Evolutionary conservation across 176 grass and related monocot species (phyloP), one percentile per base, ranked within the genome.

Genomic region (Phragmites australis): DNA sequence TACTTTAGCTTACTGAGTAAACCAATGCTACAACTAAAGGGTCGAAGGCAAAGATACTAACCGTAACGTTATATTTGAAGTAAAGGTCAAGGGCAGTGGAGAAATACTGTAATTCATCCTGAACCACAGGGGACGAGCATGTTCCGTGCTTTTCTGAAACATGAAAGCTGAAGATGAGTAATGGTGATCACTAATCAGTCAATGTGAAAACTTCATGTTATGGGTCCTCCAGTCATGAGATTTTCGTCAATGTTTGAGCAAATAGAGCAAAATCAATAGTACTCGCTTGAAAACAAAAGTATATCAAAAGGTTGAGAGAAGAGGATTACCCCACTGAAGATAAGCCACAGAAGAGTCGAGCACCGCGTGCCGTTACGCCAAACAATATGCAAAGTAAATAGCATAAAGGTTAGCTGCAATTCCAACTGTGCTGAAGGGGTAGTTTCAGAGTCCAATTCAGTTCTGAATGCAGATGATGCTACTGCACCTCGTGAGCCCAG

Each of bases 81-180:
- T 85, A 89, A 34, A 85, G 87, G 57, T 81, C 82, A 77, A 85
- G 29, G 54, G 77, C 82, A 13, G 25, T 40, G 64, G 40, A 43
- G 87, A 89, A 89, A 44, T 81, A 89, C 56, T 85, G 55, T 3
- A 81, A 11, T 57, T 89, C 82, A 65, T 85, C 77, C 40, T 81
- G 65, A 77, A 77, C 77, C 74, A 65, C 87, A 65, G 87, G 87
- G 64, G 64, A 50, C 12, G 87, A 89, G 65, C 87, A 89, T 0
- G 87, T 85, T 72, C 87, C 87, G 65, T 89, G 87, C 57, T 89
- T 89, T 71, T 89, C 87, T 89, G 82, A 5, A 72, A 77, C 54
- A 14, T 15, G 6, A 42, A 50, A 72, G 22, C 2, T 14, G 8
- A 79, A 71, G 27, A 12, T 79, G 76, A 26, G 34, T 61, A 63